Conservation (phyloP, 257 asterid species). For the Nemophila menziesii region DNA sequence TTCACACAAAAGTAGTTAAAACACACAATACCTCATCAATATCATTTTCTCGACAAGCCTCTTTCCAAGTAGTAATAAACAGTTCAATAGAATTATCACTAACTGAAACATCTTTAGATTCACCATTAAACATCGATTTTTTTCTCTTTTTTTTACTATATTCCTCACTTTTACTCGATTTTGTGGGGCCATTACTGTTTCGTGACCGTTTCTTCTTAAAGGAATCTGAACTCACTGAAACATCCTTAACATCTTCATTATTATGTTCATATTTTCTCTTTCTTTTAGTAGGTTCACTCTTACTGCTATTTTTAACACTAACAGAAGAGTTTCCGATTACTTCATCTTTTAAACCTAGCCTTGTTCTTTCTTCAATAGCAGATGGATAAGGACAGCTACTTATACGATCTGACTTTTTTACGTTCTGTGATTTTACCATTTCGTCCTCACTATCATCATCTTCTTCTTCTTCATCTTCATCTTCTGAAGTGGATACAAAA, state of each 20-base stretch:
- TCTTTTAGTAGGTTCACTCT: conserved; percentile 24
- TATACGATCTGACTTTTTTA: conserved; percentile 35
- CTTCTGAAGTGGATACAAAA: conserved; percentile 62
- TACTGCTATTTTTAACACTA: conserved; percentile 19
- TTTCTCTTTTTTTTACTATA: background rate
- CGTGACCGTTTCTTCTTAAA: background rate
- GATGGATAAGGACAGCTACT: conserved; percentile 95
- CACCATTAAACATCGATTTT: conserved; percentile 12
- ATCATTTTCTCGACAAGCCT: conserved; percentile 41
- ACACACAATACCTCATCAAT: conserved; percentile 49
- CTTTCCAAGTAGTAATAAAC: conserved; percentile 74
- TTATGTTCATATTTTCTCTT: conserved; percentile 47
- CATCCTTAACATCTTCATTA: conserved; percentile 17
- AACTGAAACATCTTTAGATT: conserved; percentile 20
- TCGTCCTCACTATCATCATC: conserved; percentile 31
- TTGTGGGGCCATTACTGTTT: background rate
- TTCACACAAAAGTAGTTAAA: background rate
- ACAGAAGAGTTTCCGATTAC: conserved; percentile 11
- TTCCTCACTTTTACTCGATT: background rate
- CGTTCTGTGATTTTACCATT: conserved; percentile 23
- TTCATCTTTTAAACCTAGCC: conserved; percentile 61
- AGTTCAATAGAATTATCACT: conserved; percentile 39
- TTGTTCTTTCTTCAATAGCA: conserved; percentile 66
- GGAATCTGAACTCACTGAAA: background rate
- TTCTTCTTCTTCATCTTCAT: conserved; percentile 37